phyloP scores from a whole-genome alignment of 495 filamentous ascomycete genomes.

The Cryomyces minteri region DNA sequence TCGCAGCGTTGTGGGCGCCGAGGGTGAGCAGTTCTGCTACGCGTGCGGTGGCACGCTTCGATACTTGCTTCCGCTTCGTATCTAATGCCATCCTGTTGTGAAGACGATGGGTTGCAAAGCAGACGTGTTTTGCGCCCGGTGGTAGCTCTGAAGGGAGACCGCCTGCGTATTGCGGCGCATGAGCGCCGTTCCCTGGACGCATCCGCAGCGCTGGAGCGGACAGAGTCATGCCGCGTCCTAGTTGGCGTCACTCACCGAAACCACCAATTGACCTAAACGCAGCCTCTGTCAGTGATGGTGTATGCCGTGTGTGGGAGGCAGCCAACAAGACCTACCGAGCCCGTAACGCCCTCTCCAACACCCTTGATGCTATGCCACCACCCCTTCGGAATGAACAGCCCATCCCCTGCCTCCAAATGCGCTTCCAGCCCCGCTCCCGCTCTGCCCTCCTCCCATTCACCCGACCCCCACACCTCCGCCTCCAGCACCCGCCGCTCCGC shows the following conservation, averaged over 20 bases:
- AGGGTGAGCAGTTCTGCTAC: too few relatives aligned
- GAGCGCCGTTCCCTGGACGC: too few relatives aligned
- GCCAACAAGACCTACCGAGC: slow-evolving; percentile 34
- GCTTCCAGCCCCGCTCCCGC: slow-evolving; percentile 32
- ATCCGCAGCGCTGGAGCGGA: too few relatives aligned
- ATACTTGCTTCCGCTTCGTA: too few relatives aligned
- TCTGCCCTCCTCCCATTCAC: slow-evolving; percentile 7
- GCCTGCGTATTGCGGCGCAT: too few relatives aligned
- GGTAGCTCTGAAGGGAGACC: too few relatives aligned
- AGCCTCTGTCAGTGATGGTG: slow-evolving; percentile 15
- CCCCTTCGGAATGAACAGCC: slow-evolving; percentile 70
- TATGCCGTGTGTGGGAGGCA: slow-evolving; percentile 3
- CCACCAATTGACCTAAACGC: slow-evolving; percentile 72
- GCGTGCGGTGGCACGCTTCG: too few relatives aligned
- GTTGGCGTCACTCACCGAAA: slow-evolving; percentile 33
- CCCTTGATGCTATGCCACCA: slow-evolving; percentile 96
- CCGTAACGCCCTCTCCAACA: slow-evolving; percentile 40
- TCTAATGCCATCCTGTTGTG: too few relatives aligned
- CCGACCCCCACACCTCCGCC: slow-evolving; percentile 45
- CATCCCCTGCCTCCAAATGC: slow-evolving; percentile 45
- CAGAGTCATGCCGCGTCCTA: too few relatives aligned
- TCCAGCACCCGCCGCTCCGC: slow-evolving; percentile 46
- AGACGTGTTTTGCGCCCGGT: too few relatives aligned
- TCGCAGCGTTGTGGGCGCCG: too few relatives aligned
- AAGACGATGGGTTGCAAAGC: too few relatives aligned